Conservation (phyloP, 768 basidiomycete species). For the Botryobasidium botryosum region DNA sequence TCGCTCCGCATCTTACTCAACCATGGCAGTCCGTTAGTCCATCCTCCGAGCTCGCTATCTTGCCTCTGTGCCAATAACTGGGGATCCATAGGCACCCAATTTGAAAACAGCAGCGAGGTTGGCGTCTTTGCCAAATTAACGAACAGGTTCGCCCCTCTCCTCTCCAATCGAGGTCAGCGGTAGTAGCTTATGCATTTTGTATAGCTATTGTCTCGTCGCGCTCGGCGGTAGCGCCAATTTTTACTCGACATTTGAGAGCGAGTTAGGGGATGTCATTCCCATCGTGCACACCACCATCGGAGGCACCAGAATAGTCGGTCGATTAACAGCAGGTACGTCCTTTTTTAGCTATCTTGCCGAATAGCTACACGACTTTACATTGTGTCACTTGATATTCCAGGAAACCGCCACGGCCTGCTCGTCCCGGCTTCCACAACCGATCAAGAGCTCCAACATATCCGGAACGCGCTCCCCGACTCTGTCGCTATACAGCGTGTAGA, state of each 20-base stretch:
- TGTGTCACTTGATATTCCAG: slow-evolving; percentile 22
- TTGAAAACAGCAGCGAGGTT: slow-evolving; percentile 87
- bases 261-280: slow-evolving; percentile 82
- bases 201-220: slow-evolving; percentile 82
- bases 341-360: background rate
- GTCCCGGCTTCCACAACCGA: slow-evolving; percentile 93
- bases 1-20: too few relatives aligned
- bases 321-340: slow-evolving; percentile 68
- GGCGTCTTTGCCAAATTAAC: slow-evolving; percentile 97
- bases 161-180: slow-evolving; percentile 1
- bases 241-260: slow-evolving; percentile 92
- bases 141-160: slow-evolving; percentile 33
- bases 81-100: slow-evolving; percentile 52
- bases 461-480: slow-evolving; percentile 85
- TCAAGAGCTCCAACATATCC: slow-evolving; percentile 94
- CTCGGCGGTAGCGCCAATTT: slow-evolving; percentile 94
- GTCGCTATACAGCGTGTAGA: slow-evolving; percentile 93
- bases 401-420: slow-evolving; percentile 93
- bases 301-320: slow-evolving; percentile 85
- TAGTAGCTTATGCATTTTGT: background rate
- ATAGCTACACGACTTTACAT: background rate
- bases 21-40: slow-evolving; percentile 54
- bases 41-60: background rate
- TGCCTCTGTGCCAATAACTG: background rate
- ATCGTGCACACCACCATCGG: slow-evolving; percentile 93